Conservation (phyloP, 2,329 filamentous ascomycete species). For the Hypoxylon sp. region DNA sequence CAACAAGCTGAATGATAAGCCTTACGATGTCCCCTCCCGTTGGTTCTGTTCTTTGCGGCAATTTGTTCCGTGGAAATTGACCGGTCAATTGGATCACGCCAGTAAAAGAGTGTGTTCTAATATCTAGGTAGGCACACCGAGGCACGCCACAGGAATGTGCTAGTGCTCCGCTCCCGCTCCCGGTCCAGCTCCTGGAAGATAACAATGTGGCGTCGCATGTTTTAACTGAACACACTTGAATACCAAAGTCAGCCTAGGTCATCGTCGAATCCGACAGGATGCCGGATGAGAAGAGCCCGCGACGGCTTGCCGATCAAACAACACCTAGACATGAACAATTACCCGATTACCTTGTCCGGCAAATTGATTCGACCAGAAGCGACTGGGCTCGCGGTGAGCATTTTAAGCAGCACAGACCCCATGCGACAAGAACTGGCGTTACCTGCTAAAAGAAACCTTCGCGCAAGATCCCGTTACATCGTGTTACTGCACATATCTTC, state of each 20-base stretch:
- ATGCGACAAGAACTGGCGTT: not conserved
- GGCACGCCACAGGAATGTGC: no score
- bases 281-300: slow-evolving; percentile 1
- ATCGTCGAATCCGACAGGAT: slow-evolving; percentile 10
- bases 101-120: slow-evolving; percentile 11
- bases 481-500: slow-evolving; percentile 11
- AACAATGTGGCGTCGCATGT: slow-evolving; percentile 18
- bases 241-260: not conserved
- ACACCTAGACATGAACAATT: not conserved
- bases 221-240: no score
- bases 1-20: not conserved
- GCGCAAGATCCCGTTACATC: slow-evolving; percentile 25
- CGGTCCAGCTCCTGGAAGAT: no score
- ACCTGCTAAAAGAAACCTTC: slow-evolving; percentile 2
- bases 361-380: no score
- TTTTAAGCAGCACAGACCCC: slow-evolving; percentile 1
- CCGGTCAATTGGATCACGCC: slow-evolving; percentile 11
- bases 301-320: slow-evolving; percentile 13
- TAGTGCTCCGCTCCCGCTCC: no score
- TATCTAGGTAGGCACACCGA: slow-evolving; percentile 3
- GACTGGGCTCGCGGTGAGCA: no score
- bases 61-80: slow-evolving; percentile 17
- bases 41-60: not conserved
- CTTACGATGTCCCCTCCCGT: not conserved
- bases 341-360: no score